Conservation (phyloP, 352 stramenopile genomes). For the Detonula confervacea region DNA sequence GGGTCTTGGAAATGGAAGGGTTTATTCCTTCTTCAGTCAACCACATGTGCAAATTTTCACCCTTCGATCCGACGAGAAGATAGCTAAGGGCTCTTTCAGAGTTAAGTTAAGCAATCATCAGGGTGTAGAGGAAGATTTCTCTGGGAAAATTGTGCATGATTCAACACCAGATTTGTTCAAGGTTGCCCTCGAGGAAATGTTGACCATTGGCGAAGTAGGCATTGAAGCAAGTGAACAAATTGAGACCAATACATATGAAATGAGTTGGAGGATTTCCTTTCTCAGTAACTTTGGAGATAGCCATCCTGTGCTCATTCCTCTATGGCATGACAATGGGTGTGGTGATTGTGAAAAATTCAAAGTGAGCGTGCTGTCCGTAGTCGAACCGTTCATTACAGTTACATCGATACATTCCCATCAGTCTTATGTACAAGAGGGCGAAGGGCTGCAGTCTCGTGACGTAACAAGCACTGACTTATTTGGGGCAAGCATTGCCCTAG, state of each 20-base stretch:
- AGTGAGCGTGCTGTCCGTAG: constrained; percentile 50
- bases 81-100: constrained; percentile 84
- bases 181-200: constrained; percentile 85
- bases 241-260: constrained; percentile 43
- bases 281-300: constrained; percentile 60
- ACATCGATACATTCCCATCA: constrained; percentile 38
- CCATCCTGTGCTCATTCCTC: constrained; percentile 41
- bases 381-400: constrained; percentile 44
- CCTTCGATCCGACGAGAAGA: constrained; percentile 64
- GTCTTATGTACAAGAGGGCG: constrained; percentile 43
- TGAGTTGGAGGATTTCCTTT: constrained; percentile 71
- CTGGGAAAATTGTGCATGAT: constrained; percentile 53
- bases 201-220: constrained; percentile 87
- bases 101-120: constrained; percentile 83
- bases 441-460: constrained; percentile 56
- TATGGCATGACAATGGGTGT: constrained; percentile 54
- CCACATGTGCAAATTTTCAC: constrained; percentile 70
- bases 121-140: constrained; percentile 81
- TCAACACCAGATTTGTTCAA: constrained; percentile 86
- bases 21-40: constrained; percentile 78
- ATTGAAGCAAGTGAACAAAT: constrained; percentile 42
- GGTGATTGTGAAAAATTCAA: constrained; percentile 55
- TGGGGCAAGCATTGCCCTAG: constrained; percentile 71
- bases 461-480: constrained; percentile 73
- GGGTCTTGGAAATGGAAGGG: constrained; percentile 73